These are phyloP conservation scores for Cutaneotrichosporon dermatis DNA, from an alignment of 1,284 basidiomycete genomes.

Conservation along the genomic window DNA sequence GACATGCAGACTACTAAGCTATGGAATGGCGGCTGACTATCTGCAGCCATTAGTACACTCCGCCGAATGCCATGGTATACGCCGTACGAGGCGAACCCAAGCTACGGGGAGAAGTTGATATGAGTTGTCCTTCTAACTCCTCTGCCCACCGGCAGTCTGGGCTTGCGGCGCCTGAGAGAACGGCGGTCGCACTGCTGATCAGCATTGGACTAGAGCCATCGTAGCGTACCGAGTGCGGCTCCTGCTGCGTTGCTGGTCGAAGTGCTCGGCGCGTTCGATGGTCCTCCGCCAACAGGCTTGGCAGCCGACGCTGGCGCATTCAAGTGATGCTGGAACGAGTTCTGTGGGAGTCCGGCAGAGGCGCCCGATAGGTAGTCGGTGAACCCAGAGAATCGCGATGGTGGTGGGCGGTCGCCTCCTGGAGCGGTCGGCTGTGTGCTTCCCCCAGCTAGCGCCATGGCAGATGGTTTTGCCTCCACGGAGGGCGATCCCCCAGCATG, in stretches of 20 bases:
- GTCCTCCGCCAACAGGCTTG: neutral
- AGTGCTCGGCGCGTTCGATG: neutral
- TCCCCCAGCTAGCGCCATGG: no score
- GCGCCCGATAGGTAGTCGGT: constrained; percentile 28
- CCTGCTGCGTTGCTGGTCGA: neutral
- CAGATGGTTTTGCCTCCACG: no score
- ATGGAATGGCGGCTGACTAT: neutral
- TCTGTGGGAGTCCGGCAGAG: constrained; percentile 15
- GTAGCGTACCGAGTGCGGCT: neutral
- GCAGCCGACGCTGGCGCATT: neutral
- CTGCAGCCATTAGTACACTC: no score
- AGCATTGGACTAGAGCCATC: neutral
- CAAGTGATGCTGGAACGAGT: constrained; percentile 19
- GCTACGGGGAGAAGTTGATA: no score
- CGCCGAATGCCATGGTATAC: no score
- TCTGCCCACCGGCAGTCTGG: constrained; percentile 8
- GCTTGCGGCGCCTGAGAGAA: constrained; percentile 7
- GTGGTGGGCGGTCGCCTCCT: neutral
- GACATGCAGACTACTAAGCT: neutral
- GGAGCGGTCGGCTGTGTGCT: no score
- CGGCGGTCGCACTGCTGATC: neutral
- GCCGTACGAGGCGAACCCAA: no score
- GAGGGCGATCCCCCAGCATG: no score
- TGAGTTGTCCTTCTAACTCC: neutral
- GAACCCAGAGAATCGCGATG: constrained; percentile 26